Evolutionary conservation across 1,284 basidiomycete species (phyloP).

Genomic region (Rhodotorula sp.): DNA sequence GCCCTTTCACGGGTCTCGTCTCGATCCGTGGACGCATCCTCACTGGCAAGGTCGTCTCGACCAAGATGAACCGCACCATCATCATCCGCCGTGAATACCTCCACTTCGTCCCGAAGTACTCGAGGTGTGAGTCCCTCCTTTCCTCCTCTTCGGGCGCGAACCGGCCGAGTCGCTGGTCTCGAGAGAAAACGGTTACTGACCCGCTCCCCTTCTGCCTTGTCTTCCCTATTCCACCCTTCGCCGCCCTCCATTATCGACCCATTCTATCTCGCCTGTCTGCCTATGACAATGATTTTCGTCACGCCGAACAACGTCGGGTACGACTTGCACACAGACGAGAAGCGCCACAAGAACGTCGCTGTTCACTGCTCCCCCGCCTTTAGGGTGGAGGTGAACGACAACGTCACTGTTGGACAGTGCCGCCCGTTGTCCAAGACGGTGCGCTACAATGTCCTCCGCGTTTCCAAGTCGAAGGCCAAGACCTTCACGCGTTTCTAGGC

Average conservation of each 20-base stretch:
- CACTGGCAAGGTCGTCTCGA: constrained; percentile 94
- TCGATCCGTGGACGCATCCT: constrained; percentile 99
- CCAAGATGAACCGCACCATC: constrained; percentile 99
- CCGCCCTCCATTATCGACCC: too few relatives aligned
- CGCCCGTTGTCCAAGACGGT: constrained; percentile 99
- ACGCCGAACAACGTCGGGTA: too few relatives aligned
- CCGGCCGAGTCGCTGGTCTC: neutral
- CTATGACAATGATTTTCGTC: too few relatives aligned
- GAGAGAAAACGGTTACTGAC: too few relatives aligned
- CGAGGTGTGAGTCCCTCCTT: constrained; percentile 56
- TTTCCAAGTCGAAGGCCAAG: constrained; percentile 37
- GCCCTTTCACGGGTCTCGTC: constrained; percentile 63
- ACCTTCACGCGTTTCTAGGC: constrained; percentile 83
- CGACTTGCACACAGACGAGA: too few relatives aligned
- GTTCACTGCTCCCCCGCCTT: constrained; percentile 97
- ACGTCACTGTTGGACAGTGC: constrained; percentile 98
- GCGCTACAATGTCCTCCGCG: constrained; percentile 52
- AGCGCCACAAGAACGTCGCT: constrained; percentile 89
- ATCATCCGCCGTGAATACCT: constrained; percentile 92
- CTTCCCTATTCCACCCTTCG: too few relatives aligned
- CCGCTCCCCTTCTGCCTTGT: too few relatives aligned
- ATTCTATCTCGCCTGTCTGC: too few relatives aligned
- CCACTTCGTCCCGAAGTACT: constrained; percentile 99
- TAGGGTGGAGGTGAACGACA: constrained; percentile 78
- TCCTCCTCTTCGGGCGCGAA: neutral